phyloP scores from a whole-genome alignment of 192 early-diverging fungal species.

The Rhizoclosmatium sp. region DNA sequence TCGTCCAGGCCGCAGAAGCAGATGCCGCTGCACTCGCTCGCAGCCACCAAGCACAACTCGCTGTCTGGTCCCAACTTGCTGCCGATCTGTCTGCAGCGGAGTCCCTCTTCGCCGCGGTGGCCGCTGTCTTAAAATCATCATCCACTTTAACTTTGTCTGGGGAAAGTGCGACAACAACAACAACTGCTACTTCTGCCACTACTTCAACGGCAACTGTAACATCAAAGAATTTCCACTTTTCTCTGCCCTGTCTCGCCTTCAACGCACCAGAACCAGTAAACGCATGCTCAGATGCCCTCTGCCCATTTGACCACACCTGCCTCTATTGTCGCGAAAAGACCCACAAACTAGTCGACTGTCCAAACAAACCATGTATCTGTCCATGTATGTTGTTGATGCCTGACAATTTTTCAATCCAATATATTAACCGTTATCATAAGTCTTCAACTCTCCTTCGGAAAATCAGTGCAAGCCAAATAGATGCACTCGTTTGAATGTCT shows the following conservation, averaged over 20 bases:
- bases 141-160: not conserved
- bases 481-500: conserved; percentile 16
- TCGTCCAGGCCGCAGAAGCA: no score
- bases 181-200: not conserved
- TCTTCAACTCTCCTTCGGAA: conserved; percentile 3
- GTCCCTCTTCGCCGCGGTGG: not conserved
- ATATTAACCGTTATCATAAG: not conserved
- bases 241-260: conserved; percentile 23
- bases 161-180: not conserved
- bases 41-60: not conserved
- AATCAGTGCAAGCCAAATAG: conserved; percentile 5
- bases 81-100: not conserved
- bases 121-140: not conserved
- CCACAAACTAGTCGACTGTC: not conserved
- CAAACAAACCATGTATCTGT: conserved; percentile 10
- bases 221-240: not conserved
- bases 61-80: not conserved
- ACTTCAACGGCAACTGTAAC: not conserved
- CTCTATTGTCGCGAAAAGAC: not conserved
- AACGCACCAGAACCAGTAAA: not conserved
- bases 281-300: conserved; percentile 4
- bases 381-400: not conserved
- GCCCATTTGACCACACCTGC: conserved; percentile 21
- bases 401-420: not conserved
- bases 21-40: no score